Conservation (phyloP, 305 asterid species). For the Caryopteris hybrid region DNA sequence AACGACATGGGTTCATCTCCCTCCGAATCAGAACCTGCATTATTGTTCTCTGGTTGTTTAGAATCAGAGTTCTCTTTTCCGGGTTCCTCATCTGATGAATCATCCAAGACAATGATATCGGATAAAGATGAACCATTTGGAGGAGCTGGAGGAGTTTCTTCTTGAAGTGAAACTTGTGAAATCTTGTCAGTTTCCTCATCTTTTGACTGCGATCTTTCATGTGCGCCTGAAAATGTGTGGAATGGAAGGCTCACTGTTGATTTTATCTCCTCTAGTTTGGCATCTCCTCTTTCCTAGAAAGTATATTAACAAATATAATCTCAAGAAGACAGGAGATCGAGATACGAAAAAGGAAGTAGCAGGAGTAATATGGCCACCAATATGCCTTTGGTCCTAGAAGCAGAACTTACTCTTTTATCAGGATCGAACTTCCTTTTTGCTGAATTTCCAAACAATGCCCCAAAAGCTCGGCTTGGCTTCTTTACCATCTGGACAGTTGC, state of each 20-base stretch:
- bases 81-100: conserved; percentile 50
- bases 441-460: conserved; percentile 71
- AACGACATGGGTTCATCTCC: conserved; percentile 59
- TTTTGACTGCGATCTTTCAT: conserved; percentile 29
- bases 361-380: not conserved
- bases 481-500: conserved; percentile 65
- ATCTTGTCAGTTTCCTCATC: conserved; percentile 26
- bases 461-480: conserved; percentile 85
- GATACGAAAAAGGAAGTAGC: not conserved
- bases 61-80: conserved; percentile 20
- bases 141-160: conserved; percentile 21
- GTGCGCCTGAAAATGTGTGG: conserved; percentile 49
- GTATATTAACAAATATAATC: not conserved
- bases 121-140: conserved; percentile 32
- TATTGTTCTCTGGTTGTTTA: conserved; percentile 25
- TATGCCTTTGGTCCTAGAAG: not conserved
- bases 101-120: conserved; percentile 45
- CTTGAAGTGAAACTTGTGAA: conserved; percentile 26
- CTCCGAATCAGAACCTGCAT: conserved; percentile 23
- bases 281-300: conserved; percentile 43
- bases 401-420: conserved; percentile 50
- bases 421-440: conserved; percentile 71
- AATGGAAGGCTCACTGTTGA: conserved; percentile 74
- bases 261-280: conserved; percentile 74
- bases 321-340: not conserved